Conservation (phyloP, 768 basidiomycete genomes). For the Boletus eberwhitei region DNA sequence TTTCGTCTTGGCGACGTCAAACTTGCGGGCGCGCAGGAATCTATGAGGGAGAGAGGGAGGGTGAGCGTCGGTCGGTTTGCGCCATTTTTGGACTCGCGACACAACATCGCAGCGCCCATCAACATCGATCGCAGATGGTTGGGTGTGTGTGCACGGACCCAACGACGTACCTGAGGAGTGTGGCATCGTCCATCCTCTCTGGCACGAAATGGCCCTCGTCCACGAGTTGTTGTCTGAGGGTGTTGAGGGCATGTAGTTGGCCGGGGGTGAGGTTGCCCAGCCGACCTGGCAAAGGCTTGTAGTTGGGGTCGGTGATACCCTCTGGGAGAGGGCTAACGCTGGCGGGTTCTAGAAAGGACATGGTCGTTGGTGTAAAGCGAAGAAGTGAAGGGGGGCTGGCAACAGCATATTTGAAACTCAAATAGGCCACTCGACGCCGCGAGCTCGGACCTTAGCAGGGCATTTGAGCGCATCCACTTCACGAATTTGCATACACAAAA, state of each 20-base stretch:
- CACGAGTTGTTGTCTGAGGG: slow-evolving; percentile 61
- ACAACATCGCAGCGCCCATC: slow-evolving; percentile 9
- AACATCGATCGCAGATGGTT: slow-evolving; percentile 9
- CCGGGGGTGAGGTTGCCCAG: slow-evolving; percentile 70
- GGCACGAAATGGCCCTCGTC: slow-evolving; percentile 58
- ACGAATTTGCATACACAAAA: neutral
- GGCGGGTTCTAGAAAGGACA: slow-evolving; percentile 36
- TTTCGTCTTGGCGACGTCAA: slow-evolving; percentile 80
- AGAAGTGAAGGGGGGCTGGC: neutral
- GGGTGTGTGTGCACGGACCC: neutral
- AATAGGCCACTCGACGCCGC: slow-evolving; percentile 3
- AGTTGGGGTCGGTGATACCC: slow-evolving; percentile 61
- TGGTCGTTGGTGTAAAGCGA: slow-evolving; percentile 17
- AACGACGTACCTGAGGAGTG: slow-evolving; percentile 55
- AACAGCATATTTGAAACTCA: slow-evolving; percentile 9
- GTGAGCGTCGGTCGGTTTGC: neutral
- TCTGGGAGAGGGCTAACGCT: slow-evolving; percentile 54
- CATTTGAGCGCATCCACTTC: too few species aligned
- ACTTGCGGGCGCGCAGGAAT: slow-evolving; percentile 91
- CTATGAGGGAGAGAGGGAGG: slow-evolving; percentile 35
- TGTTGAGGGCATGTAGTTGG: slow-evolving; percentile 65
- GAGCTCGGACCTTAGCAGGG: neutral
- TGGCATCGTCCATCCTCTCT: slow-evolving; percentile 68
- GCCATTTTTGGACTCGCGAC: neutral
- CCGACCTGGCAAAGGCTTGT: slow-evolving; percentile 66